Evolutionary conservation across 805 yeast genomes (phyloP), one percentile per base, ranked within the genome.

Genomic region (Ogataea wickerhamii): DNA sequence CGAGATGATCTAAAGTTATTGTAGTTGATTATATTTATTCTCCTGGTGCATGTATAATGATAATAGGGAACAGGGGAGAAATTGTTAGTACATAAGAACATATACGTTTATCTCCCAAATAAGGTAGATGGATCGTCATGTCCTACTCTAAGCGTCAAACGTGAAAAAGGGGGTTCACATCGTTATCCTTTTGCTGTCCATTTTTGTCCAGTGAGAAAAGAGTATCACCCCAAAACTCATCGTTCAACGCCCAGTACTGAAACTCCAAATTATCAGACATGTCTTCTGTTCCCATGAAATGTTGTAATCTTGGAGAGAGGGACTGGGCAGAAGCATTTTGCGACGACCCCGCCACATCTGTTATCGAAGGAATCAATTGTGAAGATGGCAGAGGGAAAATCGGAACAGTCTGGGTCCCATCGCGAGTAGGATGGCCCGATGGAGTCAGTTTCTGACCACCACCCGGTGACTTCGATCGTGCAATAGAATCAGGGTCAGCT

Each of bases 191-290:
- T 4, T 18, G 30, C n/a, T 32, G 40, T 5, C 45, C 40, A 13
- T 36, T 48, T 20, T 37, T 41, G 27, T 53, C 55, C 21, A 39
- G 37, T 14, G 54, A 49, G 31, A 55, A 63, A 22, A 73, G 54
- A 23, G 74, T 56, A 41, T 81, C 84, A 24, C 78, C 69, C 88
- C 88, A 82, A 49, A 82, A 78, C 52, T 82, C 88, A 51, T 81
- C 88, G 41, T 76, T 78, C 24, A 80, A 56, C 7, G 78, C 73
- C 64, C 71, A 68, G 33, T 70, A 71, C 8, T 79, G 74, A 48
- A 64, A 63, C 32, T 73, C 76, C 34, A 70, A 63, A 37, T 63
- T 63, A 1, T 62, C 58, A 1, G 38, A 35, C n/a, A 18, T 18
- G 18, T 31, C 44, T 57, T 62, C 6, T 2, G 32, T 25, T 4